phyloP scores from a whole-genome alignment of 495 filamentous ascomycete genomes.

The Jackrogersella minutella region DNA sequence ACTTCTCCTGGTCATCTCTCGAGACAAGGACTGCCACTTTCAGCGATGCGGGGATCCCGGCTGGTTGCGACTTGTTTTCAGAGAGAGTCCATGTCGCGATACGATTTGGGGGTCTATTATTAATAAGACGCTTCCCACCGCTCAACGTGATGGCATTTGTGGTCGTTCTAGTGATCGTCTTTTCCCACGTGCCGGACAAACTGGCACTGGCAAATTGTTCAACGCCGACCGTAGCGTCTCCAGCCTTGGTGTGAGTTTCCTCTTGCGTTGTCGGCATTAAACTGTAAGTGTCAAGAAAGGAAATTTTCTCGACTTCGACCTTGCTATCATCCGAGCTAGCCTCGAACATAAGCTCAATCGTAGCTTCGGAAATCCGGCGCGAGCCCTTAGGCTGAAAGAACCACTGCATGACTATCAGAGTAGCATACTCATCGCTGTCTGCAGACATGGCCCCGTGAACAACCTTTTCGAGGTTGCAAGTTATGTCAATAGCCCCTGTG shows the following conservation, averaged over 20 bases:
- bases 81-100: not conserved
- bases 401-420: conserved; percentile 1
- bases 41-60: not conserved
- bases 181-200: not conserved
- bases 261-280: not conserved
- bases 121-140: not conserved
- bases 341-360: not conserved
- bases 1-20: conserved; percentile 10
- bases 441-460: not conserved
- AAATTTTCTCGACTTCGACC: not conserved
- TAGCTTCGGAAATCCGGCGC: conserved; percentile 1
- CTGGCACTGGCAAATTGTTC: not conserved
- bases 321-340: not conserved
- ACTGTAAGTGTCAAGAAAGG: not conserved
- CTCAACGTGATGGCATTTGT: not conserved
- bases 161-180: not conserved
- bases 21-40: conserved; percentile 8
- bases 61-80: not conserved
- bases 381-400: not conserved
- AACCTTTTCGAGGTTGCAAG: not conserved
- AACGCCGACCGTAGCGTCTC: not conserved
- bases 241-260: not conserved
- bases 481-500: conserved; percentile 4
- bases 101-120: not conserved
- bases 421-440: not conserved